Evolutionary conservation across 805 yeast genomes (phyloP).

Genomic region (Yarrowia hollandica): DNA sequence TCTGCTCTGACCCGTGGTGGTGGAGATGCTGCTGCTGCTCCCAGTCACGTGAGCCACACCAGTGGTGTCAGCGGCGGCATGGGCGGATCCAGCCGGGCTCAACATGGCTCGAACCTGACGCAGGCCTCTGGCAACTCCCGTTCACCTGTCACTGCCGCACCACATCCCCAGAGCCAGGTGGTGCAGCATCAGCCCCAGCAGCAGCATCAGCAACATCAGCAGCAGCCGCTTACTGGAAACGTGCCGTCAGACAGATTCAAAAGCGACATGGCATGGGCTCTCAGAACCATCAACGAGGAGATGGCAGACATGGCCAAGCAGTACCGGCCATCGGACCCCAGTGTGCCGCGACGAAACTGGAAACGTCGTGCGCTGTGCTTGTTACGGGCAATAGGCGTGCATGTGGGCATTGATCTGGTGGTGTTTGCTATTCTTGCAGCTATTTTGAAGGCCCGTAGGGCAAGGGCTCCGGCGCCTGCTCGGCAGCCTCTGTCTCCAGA

Average conservation of each 20-base stretch:
- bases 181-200: neutral
- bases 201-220: too few relatives aligned
- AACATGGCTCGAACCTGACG: neutral
- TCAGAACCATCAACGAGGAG: constrained; percentile 24
- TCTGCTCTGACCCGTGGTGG: neutral
- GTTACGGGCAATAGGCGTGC: constrained; percentile 14
- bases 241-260: constrained; percentile 12
- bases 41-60: constrained; percentile 18
- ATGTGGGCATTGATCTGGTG: constrained; percentile 25
- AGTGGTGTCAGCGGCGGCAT: neutral
- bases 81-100: neutral
- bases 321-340: neutral
- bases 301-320: constrained; percentile 27
- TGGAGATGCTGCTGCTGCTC: neutral
- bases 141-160: neutral
- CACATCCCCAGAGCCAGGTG: neutral
- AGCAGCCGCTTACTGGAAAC: too few relatives aligned
- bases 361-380: neutral
- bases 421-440: constrained; percentile 18
- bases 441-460: neutral
- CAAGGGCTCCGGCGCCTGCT: neutral
- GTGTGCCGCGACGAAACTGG: neutral
- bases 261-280: constrained; percentile 28
- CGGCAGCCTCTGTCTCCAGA: neutral
- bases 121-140: neutral